These are phyloP conservation scores for Akanthomyces muscarius DNA, from an alignment of 2,329 filamentous ascomycete species.

Conservation along the genomic window DNA sequence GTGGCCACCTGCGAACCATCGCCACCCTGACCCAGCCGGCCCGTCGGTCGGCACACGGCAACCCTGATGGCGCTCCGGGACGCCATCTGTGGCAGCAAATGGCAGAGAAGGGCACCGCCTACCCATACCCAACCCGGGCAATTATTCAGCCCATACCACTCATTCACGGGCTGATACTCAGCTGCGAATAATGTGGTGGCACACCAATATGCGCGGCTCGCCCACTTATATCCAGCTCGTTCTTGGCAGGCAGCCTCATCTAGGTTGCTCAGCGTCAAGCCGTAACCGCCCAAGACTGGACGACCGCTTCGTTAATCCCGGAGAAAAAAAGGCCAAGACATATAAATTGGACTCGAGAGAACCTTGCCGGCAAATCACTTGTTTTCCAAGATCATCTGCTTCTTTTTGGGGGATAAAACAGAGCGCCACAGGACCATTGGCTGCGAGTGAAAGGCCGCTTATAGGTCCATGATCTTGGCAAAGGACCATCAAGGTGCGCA, in stretches of 20 bases:
- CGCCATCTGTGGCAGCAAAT: background rate
- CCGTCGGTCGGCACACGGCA: background rate
- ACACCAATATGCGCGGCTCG: background rate
- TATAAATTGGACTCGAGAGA: background rate
- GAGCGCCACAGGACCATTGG: background rate
- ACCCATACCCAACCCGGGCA: background rate
- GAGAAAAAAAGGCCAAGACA: background rate
- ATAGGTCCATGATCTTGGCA: background rate
- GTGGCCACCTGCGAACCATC: background rate
- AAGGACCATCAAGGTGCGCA: constrained; percentile 11
- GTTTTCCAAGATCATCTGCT: background rate
- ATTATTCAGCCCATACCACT: constrained; percentile 1
- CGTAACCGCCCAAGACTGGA: no score
- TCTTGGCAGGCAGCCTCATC: constrained; percentile 1
- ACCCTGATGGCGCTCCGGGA: background rate
- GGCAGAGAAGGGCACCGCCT: background rate
- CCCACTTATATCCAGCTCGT: background rate
- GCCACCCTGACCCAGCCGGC: background rate
- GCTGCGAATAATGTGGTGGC: no score
- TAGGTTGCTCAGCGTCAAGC: background rate
- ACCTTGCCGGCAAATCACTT: background rate
- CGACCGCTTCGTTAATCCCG: background rate
- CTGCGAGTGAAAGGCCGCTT: background rate
- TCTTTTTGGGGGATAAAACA: no score
- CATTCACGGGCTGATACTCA: background rate